A percentile compares a stretch with the other conserved stretches of the same genome.
Conservation (phyloP, 306 rosid genomes). For the Acacia melanoxylon region DNA sequence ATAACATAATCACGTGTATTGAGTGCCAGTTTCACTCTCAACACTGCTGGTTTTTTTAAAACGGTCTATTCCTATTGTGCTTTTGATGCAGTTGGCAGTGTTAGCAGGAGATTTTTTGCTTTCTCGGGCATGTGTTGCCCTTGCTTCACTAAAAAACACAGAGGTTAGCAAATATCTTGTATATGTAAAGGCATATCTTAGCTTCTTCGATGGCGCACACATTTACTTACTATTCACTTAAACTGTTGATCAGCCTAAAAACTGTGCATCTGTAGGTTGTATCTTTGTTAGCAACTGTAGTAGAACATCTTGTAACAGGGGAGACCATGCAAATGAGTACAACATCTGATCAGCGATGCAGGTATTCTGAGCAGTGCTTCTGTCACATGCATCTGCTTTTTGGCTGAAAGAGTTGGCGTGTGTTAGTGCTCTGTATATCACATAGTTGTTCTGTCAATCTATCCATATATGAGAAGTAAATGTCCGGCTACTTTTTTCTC, state of each 20-base stretch:
- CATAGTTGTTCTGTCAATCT: not conserved
- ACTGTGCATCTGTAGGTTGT: slow-evolving; percentile 65
- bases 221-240: not conserved
- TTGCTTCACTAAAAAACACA: slow-evolving; percentile 83
- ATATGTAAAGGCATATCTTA: slow-evolving; percentile 4
- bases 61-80: not conserved
- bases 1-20: not conserved
- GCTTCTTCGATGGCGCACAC: slow-evolving; percentile 22
- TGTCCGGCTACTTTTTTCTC: not conserved
- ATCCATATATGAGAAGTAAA: not conserved
- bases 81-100: slow-evolving; percentile 72
- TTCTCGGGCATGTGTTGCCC: slow-evolving; percentile 95
- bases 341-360: slow-evolving; percentile 77
- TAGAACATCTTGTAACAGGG: slow-evolving; percentile 95
- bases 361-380: slow-evolving; percentile 53
- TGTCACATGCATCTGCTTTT: slow-evolving; percentile 23
- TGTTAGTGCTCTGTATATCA: not conserved
- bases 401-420: slow-evolving; percentile 2
- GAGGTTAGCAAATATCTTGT: slow-evolving; percentile 57
- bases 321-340: slow-evolving; percentile 97
- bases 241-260: slow-evolving; percentile 26
- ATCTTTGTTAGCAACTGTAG: slow-evolving; percentile 71
- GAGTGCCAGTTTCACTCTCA: not conserved
- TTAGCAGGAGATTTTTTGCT: slow-evolving; percentile 97
- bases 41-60: not conserved